Percentiles rank a stretch among this genome's conserved stretches.
Conservation (phyloP, 495 filamentous ascomycete species). For the Penicillium soppii region DNA sequence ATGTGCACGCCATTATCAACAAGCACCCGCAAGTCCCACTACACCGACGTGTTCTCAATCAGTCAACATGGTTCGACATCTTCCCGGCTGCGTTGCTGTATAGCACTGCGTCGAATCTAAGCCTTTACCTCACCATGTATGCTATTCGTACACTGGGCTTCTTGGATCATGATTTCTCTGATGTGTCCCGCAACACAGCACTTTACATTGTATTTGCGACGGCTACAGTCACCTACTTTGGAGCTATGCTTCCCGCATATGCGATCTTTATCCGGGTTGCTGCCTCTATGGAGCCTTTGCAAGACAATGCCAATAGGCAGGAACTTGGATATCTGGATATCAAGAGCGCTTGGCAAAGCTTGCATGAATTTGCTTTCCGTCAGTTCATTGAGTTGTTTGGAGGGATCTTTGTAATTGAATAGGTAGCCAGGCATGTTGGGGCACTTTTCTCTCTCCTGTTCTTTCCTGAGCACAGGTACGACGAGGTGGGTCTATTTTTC, state of each 20-base stretch:
- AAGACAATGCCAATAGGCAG: constrained; percentile 2
- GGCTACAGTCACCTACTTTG: neutral
- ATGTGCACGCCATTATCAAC: constrained; percentile 5
- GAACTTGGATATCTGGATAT: neutral
- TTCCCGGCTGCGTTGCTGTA: constrained; percentile 6
- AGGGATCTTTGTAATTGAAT: neutral
- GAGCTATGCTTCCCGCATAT: neutral
- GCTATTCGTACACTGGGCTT: neutral
- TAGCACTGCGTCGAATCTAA: neutral
- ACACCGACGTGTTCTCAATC: neutral
- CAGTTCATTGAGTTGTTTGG: neutral
- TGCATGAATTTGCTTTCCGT: neutral
- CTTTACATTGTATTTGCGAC: neutral
- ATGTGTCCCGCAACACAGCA: neutral
- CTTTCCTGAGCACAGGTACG: neutral
- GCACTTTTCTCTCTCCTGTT: neutral
- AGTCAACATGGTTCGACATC: constrained; percentile 1
- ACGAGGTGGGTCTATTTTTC: neutral
- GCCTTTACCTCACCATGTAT: constrained; percentile 4
- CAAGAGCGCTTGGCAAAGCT: constrained; percentile 2
- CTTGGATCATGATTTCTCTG: neutral
- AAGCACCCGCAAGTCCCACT: neutral
- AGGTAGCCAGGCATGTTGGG: neutral
- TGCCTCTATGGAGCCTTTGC: neutral
- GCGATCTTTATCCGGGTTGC: constrained; percentile 7